Evolutionary conservation across 306 rosid genomes (phyloP), one percentile per base, ranked within the genome.

Genomic region (Gillenia trifoliata): DNA sequence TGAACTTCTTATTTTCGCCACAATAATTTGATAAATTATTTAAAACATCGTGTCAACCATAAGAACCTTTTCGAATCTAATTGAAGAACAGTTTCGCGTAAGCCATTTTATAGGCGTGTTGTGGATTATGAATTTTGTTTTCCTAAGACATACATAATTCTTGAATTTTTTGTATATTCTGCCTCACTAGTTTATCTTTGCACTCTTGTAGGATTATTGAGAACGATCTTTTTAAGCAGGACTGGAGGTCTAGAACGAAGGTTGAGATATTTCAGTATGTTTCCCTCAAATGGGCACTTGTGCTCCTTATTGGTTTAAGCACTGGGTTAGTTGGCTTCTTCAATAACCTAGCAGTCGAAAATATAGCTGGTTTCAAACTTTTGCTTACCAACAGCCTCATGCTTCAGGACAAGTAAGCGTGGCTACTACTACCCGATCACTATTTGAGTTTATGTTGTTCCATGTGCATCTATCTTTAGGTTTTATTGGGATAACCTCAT

Each of bases 321-420:
- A 91, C 97, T 16, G 94, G 89, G 10, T 73, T 91, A 16, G 82
- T 89, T 55, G 97, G 88, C 54, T 87, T 83, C 75, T 87, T 86
- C 76, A 91, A 86, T 75, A 91, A 81, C 86, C 75, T 91, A 73
- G 89, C 86, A 33, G 94, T 91, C 29, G 97, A 91, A 83, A 91
- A 91, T 68, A 77, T 91, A 72, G 97, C 97, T 64, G 94, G 97
- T 75, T 73, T 78, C 85, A 91, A 89, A 82, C 92, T 89, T 74
- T 71, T 86, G 29, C 66, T 89, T 45, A 87, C 94, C 77, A 86
- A 84, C 74, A 74, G 60, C 73, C 86, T 91, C 85, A 89, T 91
- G 94, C 81, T 86, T 43, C 71, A 71, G 52, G 74, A 87, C 40
- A 83, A 69, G 94, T 90, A 89, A 71, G 88, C 70, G 75, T 78